phyloP scores from a whole-genome alignment of 768 basidiomycete species.

The Kwoniella pini region DNA sequence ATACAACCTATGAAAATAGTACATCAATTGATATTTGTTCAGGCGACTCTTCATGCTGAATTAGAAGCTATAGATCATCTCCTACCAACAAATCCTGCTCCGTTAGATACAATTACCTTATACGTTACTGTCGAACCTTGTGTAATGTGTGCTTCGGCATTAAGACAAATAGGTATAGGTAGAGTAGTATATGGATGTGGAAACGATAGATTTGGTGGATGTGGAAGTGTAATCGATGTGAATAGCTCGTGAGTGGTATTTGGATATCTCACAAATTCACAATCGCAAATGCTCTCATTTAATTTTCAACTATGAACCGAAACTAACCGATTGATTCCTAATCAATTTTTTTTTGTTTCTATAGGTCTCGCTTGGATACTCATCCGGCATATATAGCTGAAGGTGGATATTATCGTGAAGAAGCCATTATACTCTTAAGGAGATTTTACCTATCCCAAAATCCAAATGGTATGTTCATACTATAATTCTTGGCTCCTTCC shows the following conservation, averaged over 20 bases:
- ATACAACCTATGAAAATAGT: not conserved
- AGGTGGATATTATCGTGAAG: conserved; percentile 75
- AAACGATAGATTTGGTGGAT: conserved; percentile 96
- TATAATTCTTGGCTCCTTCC: not conserved
- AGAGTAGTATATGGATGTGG: conserved; percentile 89
- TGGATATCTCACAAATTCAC: too few relatives aligned
- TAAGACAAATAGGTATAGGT: conserved; percentile 88
- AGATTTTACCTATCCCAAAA: conserved; percentile 94
- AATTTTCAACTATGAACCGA: too few relatives aligned
- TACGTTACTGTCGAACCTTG: conserved; percentile 99
- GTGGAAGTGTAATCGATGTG: conserved; percentile 88
- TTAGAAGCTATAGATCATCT: conserved; percentile 93
- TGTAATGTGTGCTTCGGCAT: conserved; percentile 97
- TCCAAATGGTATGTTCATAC: conserved; percentile 67
- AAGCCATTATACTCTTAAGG: conserved; percentile 81
- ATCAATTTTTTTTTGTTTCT: too few relatives aligned
- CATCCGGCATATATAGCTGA: conserved; percentile 73
- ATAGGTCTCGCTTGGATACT: conserved; percentile 61
- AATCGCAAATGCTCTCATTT: too few relatives aligned
- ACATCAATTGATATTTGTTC: not conserved
- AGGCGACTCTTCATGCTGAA: conserved; percentile 97
- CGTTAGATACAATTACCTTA: conserved; percentile 74
- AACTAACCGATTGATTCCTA: too few relatives aligned
- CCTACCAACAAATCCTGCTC: conserved; percentile 66
- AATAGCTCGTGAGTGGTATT: conserved; percentile 65